These are phyloP conservation scores for Chaetoscypha palmicola DNA, from an alignment of 2,329 filamentous ascomycete species.

Conservation along the genomic window DNA sequence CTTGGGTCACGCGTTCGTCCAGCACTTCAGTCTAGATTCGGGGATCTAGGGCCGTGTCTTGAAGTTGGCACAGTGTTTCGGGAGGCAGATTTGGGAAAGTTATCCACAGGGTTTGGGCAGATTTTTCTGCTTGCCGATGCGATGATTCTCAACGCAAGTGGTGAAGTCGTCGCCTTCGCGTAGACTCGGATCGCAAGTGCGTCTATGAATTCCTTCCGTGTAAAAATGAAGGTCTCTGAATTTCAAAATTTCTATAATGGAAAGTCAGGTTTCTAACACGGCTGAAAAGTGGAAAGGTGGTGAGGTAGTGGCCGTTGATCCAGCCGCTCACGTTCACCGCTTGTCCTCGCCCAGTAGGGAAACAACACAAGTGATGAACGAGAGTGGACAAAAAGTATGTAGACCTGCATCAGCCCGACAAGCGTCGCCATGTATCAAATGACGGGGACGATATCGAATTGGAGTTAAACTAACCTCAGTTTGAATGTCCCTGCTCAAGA, in stretches of 20 bases:
- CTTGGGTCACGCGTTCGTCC: slow-evolving; percentile 31
- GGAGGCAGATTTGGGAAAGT: slow-evolving; percentile 18
- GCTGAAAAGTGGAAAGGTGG: slow-evolving; percentile 1
- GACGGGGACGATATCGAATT: slow-evolving; percentile 13
- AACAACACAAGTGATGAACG: slow-evolving; percentile 9
- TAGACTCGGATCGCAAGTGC: no score
- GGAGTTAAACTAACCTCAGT: slow-evolving; percentile 18
- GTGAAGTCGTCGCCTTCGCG: no score
- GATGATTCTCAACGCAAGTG: not conserved
- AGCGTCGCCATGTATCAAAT: slow-evolving; percentile 18
- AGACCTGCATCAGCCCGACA: slow-evolving; percentile 26
- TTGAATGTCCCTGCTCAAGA: slow-evolving; percentile 17
- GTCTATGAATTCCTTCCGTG: no score
- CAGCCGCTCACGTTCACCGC: slow-evolving; percentile 22
- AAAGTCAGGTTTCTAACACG: not conserved
- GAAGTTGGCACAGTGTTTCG: slow-evolving; percentile 25
- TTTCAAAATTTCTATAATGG: no score
- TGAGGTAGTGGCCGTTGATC: not conserved
- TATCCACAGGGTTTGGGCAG: slow-evolving; percentile 12
- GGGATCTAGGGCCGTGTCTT: slow-evolving; percentile 19
- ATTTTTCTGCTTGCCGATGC: not conserved
- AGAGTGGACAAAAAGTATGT: slow-evolving; percentile 16
- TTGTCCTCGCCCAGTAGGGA: slow-evolving; percentile 16
- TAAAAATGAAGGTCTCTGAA: no score
- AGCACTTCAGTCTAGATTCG: slow-evolving; percentile 20